These are phyloP conservation scores for Geotrichum candidum DNA, from an alignment of 1,139 yeast genomes.

Conservation along the genomic window DNA sequence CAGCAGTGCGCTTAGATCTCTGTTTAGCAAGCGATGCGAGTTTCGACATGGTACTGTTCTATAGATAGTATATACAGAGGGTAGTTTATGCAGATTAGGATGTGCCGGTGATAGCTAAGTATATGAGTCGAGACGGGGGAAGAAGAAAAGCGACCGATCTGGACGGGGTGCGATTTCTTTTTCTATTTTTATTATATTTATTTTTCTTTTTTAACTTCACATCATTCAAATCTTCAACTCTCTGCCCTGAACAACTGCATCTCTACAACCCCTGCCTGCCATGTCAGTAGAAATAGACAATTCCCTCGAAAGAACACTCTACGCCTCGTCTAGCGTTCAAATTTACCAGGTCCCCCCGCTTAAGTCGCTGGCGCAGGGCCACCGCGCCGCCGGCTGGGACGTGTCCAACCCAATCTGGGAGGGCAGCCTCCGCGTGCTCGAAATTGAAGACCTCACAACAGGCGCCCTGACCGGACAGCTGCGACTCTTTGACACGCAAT, in stretches of 20 bases:
- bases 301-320: slow-evolving; percentile 17
- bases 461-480: slow-evolving; percentile 29
- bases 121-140: neutral
- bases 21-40: slow-evolving; percentile 17
- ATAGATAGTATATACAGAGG: neutral
- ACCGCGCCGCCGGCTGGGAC: slow-evolving; percentile 35
- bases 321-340: slow-evolving; percentile 21
- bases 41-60: slow-evolving; percentile 13
- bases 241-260: neutral
- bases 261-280: neutral
- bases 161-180: neutral
- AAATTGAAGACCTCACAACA: slow-evolving; percentile 24
- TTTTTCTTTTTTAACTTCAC: neutral
- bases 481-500: slow-evolving; percentile 29
- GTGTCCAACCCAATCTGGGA: slow-evolving; percentile 36
- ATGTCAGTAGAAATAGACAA: neutral
- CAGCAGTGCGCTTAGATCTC: slow-evolving; percentile 13
- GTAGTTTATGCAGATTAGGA: neutral
- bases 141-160: neutral
- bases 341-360: slow-evolving; percentile 36
- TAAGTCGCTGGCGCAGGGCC: slow-evolving; percentile 24
- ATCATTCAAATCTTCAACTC: neutral
- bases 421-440: slow-evolving; percentile 34
- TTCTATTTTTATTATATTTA: neutral
- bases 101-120: neutral